These are phyloP conservation scores for Aquanectria penicillioides DNA, from an alignment of 2,329 filamentous ascomycete species.

Conservation along the genomic window DNA sequence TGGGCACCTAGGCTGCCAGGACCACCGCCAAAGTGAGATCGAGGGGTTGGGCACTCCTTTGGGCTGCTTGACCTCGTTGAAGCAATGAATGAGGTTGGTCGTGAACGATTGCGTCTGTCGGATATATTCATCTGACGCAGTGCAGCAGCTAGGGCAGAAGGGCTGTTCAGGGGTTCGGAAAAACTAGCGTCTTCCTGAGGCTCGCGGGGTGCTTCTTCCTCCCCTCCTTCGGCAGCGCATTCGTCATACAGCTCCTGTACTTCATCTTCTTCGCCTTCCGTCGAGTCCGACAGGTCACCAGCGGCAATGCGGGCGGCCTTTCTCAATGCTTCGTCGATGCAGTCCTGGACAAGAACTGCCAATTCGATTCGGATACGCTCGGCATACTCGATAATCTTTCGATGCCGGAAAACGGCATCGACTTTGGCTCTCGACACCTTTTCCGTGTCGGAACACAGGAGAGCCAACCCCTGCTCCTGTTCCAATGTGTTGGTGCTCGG, in stretches of 20 bases:
- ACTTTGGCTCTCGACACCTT: conserved; percentile 87
- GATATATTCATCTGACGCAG: conserved; percentile 54
- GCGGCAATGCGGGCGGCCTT: conserved; percentile 91
- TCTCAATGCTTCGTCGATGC: conserved; percentile 88
- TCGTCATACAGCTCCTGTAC: conserved; percentile 41
- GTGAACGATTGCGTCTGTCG: conserved; percentile 52
- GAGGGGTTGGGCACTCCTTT: conserved; percentile 88
- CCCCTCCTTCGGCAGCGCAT: conserved; percentile 50
- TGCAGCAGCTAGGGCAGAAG: conserved; percentile 66
- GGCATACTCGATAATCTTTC: conserved; percentile 93
- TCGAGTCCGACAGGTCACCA: conserved; percentile 84
- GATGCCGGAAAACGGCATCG: conserved; percentile 90
- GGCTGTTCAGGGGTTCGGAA: conserved; percentile 43
- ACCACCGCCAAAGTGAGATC: conserved; percentile 77
- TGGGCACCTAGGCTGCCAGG: conserved; percentile 64
- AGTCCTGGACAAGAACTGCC: conserved; percentile 91
- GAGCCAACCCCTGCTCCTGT: conserved; percentile 88
- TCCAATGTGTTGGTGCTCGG: conserved; percentile 91
- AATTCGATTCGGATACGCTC: conserved; percentile 96
- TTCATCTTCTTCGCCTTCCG: conserved; percentile 66
- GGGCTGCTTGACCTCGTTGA: conserved; percentile 92
- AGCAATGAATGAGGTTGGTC: conserved; percentile 63
- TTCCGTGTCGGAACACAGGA: conserved; percentile 91
- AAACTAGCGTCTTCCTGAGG: conserved; percentile 27
- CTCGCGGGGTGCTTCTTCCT: conserved; percentile 25